Conservation (phyloP, 2,329 filamentous ascomycete genomes). For the Stagonosporopsis cucurbitacearum region DNA sequence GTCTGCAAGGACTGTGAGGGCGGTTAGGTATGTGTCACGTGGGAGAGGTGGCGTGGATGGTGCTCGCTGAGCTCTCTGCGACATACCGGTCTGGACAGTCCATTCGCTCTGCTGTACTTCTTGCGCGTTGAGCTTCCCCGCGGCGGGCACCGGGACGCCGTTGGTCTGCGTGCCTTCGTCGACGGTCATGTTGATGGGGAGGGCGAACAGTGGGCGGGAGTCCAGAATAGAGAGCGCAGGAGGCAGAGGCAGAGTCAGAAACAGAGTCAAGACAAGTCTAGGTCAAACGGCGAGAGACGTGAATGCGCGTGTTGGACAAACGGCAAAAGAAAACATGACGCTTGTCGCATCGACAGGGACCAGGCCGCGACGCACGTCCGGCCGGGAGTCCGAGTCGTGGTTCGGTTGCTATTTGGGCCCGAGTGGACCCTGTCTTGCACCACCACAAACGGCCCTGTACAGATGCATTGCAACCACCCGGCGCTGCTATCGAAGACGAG, state of each 20-base stretch:
- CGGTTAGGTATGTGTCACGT: conserved; percentile 10
- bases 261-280: no score
- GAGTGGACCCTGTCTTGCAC: conserved; percentile 2
- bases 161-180: conserved; percentile 53
- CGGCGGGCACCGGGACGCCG: conserved; percentile 42
- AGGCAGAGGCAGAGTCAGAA: background rate
- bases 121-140: conserved; percentile 45
- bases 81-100: conserved; percentile 57
- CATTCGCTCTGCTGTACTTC: conserved; percentile 37
- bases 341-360: background rate
- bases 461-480: conserved; percentile 5
- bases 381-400: background rate
- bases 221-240: background rate
- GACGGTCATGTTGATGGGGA: conserved; percentile 27
- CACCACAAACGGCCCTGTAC: conserved; percentile 3
- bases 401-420: conserved; percentile 2
- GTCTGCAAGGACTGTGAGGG: conserved; percentile 64
- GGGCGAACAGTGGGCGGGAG: background rate
- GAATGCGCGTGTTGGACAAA: conserved; percentile 7
- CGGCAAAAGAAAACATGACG: conserved; percentile 6
- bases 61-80: conserved; percentile 32
- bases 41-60: conserved; percentile 43
- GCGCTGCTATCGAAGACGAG: background rate
- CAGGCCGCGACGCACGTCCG: background rate
- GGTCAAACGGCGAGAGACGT: background rate